phyloP scores from a whole-genome alignment of 1,284 basidiomycete species.

The Fistulinella staudtii region DNA sequence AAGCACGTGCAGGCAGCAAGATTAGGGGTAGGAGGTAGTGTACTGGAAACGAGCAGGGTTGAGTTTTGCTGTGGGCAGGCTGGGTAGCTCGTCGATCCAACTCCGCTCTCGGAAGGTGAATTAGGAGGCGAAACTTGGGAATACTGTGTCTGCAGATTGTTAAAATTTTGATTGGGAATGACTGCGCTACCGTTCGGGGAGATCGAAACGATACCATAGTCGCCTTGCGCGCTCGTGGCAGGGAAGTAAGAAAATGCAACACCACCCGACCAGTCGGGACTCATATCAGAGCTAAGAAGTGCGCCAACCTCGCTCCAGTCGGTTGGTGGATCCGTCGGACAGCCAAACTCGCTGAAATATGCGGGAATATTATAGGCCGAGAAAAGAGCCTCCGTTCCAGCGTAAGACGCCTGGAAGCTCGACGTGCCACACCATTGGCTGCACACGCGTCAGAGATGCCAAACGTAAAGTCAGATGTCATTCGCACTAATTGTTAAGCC shows the following conservation, averaged over 20 bases:
- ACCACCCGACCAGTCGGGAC: constrained; percentile 82
- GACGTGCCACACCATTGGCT: constrained; percentile 74
- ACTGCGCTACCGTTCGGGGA: constrained; percentile 59
- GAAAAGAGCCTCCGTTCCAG: constrained; percentile 50
- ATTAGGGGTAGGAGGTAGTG: constrained; percentile 82
- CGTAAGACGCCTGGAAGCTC: constrained; percentile 55
- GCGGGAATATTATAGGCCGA: constrained; percentile 73
- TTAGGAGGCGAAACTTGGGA: constrained; percentile 56
- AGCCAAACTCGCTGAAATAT: constrained; percentile 91
- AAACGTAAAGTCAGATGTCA: constrained; percentile 1
- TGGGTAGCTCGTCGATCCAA: constrained; percentile 53
- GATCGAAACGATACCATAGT: constrained; percentile 84
- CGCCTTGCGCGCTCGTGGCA: constrained; percentile 55
- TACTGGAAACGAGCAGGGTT: constrained; percentile 61
- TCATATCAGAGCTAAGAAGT: constrained; percentile 72
- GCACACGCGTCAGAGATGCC: constrained; percentile 10
- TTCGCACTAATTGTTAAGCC: constrained; percentile 73
- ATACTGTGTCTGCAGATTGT: constrained; percentile 62
- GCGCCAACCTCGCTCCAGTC: constrained; percentile 78
- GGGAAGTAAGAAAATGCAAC: constrained; percentile 89
- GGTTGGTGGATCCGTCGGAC: constrained; percentile 60
- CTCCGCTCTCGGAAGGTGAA: constrained; percentile 54
- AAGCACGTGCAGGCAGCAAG: constrained; percentile 77
- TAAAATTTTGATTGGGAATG: constrained; percentile 65
- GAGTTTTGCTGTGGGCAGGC: constrained; percentile 62